These are phyloP conservation scores for Dendrostoma leiphaemia DNA, from an alignment of 2,329 filamentous ascomycete genomes.

Conservation along the genomic window DNA sequence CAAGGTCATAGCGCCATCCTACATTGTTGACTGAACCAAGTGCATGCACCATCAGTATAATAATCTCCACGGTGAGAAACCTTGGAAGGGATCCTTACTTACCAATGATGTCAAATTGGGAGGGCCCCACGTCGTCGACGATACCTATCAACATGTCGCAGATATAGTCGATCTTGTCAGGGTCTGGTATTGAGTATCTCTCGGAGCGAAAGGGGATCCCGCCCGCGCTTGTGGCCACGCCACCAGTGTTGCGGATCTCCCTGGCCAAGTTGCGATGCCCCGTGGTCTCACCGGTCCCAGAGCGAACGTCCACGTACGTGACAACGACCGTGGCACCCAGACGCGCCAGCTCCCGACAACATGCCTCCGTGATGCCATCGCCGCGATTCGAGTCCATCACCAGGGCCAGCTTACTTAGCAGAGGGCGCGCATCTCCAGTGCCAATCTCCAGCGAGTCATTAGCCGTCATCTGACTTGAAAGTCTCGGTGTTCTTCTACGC, in stretches of 20 bases:
- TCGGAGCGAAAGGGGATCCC: background rate
- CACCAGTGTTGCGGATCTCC: background rate
- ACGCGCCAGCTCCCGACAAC: background rate
- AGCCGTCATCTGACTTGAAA: too few relatives aligned
- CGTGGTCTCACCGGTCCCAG: too few relatives aligned
- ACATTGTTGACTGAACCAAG: background rate
- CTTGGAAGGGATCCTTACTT: background rate
- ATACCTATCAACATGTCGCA: background rate
- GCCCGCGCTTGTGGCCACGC: background rate
- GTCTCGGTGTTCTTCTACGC: too few relatives aligned
- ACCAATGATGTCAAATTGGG: background rate
- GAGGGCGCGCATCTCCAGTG: background rate
- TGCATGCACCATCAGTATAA: too few relatives aligned
- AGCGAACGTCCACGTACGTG: background rate
- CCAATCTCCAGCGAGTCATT: too few relatives aligned
- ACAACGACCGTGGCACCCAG: background rate
- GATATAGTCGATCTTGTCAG: background rate
- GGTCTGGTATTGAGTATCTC: background rate
- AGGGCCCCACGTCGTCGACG: background rate
- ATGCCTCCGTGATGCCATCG: background rate
- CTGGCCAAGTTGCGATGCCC: too few relatives aligned
- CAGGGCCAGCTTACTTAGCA: background rate
- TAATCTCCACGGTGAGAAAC: background rate
- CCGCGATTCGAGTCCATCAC: background rate
- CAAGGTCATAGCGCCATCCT: background rate